These are phyloP conservation scores for Vigna nakashimae DNA, from an alignment of 306 rosid genomes.

Conservation along the genomic window DNA sequence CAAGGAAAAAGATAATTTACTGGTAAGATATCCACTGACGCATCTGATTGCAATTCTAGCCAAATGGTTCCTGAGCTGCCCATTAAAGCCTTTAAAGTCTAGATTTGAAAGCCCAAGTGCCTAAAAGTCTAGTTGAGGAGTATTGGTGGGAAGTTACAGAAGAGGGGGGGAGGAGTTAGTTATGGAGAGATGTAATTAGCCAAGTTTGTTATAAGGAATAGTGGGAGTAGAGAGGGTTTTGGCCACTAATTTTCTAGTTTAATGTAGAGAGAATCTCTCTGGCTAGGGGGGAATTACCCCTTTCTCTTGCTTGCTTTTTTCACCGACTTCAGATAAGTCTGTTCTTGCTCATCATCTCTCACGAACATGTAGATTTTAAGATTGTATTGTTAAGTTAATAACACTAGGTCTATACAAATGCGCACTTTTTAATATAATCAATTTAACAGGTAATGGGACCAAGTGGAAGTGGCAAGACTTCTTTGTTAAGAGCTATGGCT, in stretches of 20 bases:
- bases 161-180: no score
- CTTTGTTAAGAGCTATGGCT: conserved; percentile 89
- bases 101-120: no score
- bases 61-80: background rate
- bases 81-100: no score
- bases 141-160: no score
- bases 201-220: background rate
- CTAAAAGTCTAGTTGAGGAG: no score
- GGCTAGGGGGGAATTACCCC: no score
- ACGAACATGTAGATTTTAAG: no score
- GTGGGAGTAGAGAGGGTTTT: background rate
- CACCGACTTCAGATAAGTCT: no score
- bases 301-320: no score
- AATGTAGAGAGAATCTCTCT: background rate
- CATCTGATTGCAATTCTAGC: background rate
- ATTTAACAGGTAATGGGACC: conserved; percentile 83
- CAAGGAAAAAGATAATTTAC: conserved; percentile 71
- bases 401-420: conserved; percentile 29
- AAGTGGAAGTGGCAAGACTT: conserved; percentile 94
- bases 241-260: background rate
- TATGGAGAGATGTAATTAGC: background rate
- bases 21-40: conserved; percentile 56
- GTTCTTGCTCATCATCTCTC: background rate
- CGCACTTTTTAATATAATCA: conserved; percentile 25
- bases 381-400: conserved; percentile 6